Evolutionary conservation across 2,329 filamentous ascomycete species (phyloP).

Genomic region (Colletotrichum coccodes): DNA sequence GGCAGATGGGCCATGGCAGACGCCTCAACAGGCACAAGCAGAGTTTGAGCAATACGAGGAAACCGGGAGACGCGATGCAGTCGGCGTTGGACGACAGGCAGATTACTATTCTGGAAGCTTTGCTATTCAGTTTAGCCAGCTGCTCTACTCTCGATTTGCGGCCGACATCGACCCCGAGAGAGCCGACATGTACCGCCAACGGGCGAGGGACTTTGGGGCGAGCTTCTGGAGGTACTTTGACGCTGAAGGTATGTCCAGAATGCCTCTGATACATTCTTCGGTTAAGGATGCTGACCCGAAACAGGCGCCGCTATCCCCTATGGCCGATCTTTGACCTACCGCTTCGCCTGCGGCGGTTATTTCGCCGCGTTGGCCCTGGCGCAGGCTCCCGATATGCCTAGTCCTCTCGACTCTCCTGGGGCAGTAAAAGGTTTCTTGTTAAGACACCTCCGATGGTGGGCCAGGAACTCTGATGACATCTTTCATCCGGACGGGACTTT

Average conservation of each 20-base stretch:
- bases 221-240: slow-evolving; percentile 61
- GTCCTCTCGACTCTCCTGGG: slow-evolving; percentile 48
- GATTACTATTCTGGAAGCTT: slow-evolving; percentile 66
- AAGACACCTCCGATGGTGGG: slow-evolving; percentile 62
- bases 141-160: slow-evolving; percentile 57
- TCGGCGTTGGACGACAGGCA: slow-evolving; percentile 48
- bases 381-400: slow-evolving; percentile 47
- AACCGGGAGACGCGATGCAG: slow-evolving; percentile 36
- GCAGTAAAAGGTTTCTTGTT: slow-evolving; percentile 59
- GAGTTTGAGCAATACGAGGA: slow-evolving; percentile 28
- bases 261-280: fast-evolving
- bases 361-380: slow-evolving; percentile 57
- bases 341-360: slow-evolving; percentile 60
- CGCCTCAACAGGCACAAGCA: slow-evolving; percentile 30
- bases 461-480: slow-evolving; percentile 49
- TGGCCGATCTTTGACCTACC: slow-evolving; percentile 60
- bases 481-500: slow-evolving; percentile 60
- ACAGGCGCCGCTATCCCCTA: slow-evolving; percentile 62
- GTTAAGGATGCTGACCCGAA: not conserved
- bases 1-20: slow-evolving; percentile 55
- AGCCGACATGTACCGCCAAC: slow-evolving; percentile 46
- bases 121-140: slow-evolving; percentile 61
- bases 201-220: slow-evolving; percentile 52
- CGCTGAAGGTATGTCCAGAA: slow-evolving; percentile 44
- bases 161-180: slow-evolving; percentile 51